A percentile compares a stretch with the other conserved stretches of the same genome.
phyloP scores from a whole-genome alignment of 2,329 filamentous ascomycete genomes.

The Fragosphaeria purpurea region DNA sequence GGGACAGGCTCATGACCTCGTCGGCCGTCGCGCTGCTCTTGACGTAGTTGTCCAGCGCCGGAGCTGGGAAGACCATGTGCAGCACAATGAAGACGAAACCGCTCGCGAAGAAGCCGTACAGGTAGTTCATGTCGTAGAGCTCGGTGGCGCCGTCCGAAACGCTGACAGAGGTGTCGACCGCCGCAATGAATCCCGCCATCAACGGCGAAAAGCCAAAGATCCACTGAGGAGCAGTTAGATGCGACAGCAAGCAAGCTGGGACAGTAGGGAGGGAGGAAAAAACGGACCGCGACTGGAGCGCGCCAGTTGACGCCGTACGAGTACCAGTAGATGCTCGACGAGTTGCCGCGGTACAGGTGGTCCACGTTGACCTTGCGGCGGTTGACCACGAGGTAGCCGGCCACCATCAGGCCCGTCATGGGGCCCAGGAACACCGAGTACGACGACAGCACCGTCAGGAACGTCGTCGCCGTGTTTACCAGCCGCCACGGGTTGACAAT shows the following conservation, averaged over 20 bases:
- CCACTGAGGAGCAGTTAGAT: constrained; percentile 19
- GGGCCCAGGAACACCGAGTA: constrained; percentile 21
- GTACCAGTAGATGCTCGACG: constrained; percentile 30
- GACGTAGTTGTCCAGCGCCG: constrained; percentile 21
- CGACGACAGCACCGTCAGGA: constrained; percentile 34
- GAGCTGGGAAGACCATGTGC: constrained; percentile 21
- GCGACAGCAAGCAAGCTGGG: too few relatives aligned
- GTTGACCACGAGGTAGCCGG: constrained; percentile 20
- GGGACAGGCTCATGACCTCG: constrained; percentile 20
- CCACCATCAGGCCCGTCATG: constrained; percentile 11
- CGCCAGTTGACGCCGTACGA: constrained; percentile 28
- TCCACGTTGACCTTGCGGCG: constrained; percentile 23
- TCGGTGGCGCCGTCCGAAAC: constrained; percentile 27
- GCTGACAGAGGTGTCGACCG: constrained; percentile 23
- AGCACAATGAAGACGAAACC: constrained; percentile 21
- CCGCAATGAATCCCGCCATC: constrained; percentile 32
- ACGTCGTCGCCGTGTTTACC: constrained; percentile 32
- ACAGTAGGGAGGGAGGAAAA: too few relatives aligned
- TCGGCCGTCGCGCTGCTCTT: constrained; percentile 12
- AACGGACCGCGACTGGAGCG: too few relatives aligned
- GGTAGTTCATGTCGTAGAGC: constrained; percentile 28
- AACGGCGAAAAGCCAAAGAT: constrained; percentile 31
- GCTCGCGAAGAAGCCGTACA: constrained; percentile 28
- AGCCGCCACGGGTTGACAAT: constrained; percentile 42
- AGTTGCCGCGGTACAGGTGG: constrained; percentile 21